Evolutionary conservation across 2,329 filamentous ascomycete species (phyloP).

Genomic region (Monosporascus ibericus): DNA sequence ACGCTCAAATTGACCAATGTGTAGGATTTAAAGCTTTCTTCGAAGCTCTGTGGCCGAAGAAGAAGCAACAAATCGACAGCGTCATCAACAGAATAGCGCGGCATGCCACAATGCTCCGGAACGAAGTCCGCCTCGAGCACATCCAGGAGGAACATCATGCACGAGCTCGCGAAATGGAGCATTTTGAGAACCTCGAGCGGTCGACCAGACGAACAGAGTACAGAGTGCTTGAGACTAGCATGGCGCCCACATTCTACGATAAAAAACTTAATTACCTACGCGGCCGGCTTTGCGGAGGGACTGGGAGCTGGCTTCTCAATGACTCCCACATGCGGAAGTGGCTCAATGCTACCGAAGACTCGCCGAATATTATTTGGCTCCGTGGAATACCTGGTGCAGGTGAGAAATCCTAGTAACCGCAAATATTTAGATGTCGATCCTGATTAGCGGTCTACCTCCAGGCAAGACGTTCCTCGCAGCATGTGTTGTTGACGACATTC

Average conservation of each 20-base stretch:
- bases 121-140: slow-evolving; percentile 9
- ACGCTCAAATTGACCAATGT: not conserved
- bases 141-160: slow-evolving; percentile 13
- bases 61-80: slow-evolving; percentile 13
- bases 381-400: slow-evolving; percentile 19
- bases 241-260: slow-evolving; percentile 10
- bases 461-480: slow-evolving; percentile 14
- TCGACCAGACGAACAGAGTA: slow-evolving; percentile 1
- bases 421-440: not conserved
- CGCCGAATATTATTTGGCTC: slow-evolving; percentile 13
- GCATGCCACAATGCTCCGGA: slow-evolving; percentile 11
- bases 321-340: slow-evolving; percentile 8
- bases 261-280: slow-evolving; percentile 1
- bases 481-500: slow-evolving; percentile 3
- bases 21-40: slow-evolving; percentile 22
- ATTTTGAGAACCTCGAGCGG: slow-evolving; percentile 3
- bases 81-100: slow-evolving; percentile 7
- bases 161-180: slow-evolving; percentile 1
- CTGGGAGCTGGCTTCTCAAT: slow-evolving; percentile 1
- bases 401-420: slow-evolving; percentile 3
- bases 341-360: slow-evolving; percentile 3
- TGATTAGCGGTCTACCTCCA: not conserved
- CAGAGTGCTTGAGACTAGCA: slow-evolving; percentile 3
- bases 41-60: slow-evolving; percentile 24
- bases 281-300: not conserved